Percentiles rank a stretch among this genome's conserved stretches.
Conservation (phyloP, 2,329 filamentous ascomycete species). For the Xylariaceae sp. region DNA sequence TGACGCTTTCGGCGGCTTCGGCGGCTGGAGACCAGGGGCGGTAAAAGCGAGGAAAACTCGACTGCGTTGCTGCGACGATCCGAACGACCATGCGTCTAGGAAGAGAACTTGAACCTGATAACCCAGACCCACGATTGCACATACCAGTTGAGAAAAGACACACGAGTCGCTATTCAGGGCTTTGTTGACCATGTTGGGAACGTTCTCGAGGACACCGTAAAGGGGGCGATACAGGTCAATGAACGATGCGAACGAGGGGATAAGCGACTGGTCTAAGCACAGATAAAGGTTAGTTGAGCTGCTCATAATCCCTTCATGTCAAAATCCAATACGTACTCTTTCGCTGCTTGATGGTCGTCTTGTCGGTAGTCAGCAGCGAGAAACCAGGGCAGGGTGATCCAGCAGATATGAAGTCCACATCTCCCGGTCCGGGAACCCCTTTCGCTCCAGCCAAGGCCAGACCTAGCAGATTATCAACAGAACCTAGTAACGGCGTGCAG, state of each 20-base stretch:
- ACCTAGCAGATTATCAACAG: slow-evolving; percentile 62
- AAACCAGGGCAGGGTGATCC: slow-evolving; percentile 78
- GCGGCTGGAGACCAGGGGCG: slow-evolving; percentile 57
- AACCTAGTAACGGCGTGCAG: slow-evolving; percentile 59
- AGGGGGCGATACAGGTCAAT: slow-evolving; percentile 69
- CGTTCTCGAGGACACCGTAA: slow-evolving; percentile 77
- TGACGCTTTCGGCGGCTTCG: slow-evolving; percentile 52
- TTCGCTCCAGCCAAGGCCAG: slow-evolving; percentile 47
- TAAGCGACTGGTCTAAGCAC: slow-evolving; percentile 58
- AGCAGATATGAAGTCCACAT: slow-evolving; percentile 64
- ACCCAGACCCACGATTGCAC: slow-evolving; percentile 66
- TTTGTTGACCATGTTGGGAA: slow-evolving; percentile 57
- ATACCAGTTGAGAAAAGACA: slow-evolving; percentile 68
- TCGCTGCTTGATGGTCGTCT: slow-evolving; percentile 48
- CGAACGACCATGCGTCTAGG: slow-evolving; percentile 64
- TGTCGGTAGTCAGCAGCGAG: slow-evolving; percentile 56
- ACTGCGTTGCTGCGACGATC: slow-evolving; percentile 59
- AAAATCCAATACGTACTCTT: slow-evolving; percentile 38
- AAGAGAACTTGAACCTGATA: slow-evolving; percentile 68
- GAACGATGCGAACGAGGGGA: slow-evolving; percentile 69
- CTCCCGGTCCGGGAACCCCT: slow-evolving; percentile 52
- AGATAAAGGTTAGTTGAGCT: not conserved
- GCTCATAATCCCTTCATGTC: not conserved
- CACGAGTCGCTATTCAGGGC: slow-evolving; percentile 48
- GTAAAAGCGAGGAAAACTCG: slow-evolving; percentile 68